Conservation (phyloP, 768 basidiomycete genomes). For the Lepiota brunneoincarnata region DNA sequence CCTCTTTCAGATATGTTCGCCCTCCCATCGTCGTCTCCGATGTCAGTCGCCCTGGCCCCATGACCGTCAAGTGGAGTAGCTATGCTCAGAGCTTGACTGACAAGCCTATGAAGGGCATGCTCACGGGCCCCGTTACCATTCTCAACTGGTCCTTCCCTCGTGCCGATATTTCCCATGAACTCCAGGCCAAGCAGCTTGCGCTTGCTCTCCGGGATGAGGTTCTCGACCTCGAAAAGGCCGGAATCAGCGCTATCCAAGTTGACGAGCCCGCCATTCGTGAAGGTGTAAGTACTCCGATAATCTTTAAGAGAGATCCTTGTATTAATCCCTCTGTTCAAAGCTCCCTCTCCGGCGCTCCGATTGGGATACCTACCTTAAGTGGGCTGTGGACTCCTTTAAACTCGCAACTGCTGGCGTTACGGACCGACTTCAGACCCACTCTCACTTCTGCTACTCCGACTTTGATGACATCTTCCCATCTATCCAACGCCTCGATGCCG, state of each 20-base stretch:
- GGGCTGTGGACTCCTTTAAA: conserved; percentile 99
- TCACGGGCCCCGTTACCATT: conserved; percentile 97
- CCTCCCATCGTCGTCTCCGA: conserved; percentile 99
- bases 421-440: conserved; percentile 94
- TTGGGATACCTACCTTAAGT: conserved; percentile 94
- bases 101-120: conserved; percentile 99
- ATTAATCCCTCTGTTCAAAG: conserved; percentile 31
- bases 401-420: conserved; percentile 94
- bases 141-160: conserved; percentile 99
- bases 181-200: conserved; percentile 98
- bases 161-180: conserved; percentile 92
- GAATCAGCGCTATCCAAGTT: conserved; percentile 97
- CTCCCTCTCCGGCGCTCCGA: conserved; percentile 94
- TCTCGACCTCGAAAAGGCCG: conserved; percentile 92
- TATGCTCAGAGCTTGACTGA: conserved; percentile 94
- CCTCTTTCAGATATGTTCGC: conserved; percentile 75
- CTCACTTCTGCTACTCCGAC: conserved; percentile 99
- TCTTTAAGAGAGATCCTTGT: conserved; percentile 4
- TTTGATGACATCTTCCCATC: conserved; percentile 99
- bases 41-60: conserved; percentile 87
- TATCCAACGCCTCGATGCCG: conserved; percentile 94
- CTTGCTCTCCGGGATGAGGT: conserved; percentile 98
- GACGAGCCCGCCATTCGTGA: conserved; percentile 99
- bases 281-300: conserved; percentile 57
- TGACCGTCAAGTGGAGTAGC: conserved; percentile 96